Evolutionary conservation across 805 yeast genomes (phyloP).

Genomic region (Debaryomyces hansenii): DNA sequence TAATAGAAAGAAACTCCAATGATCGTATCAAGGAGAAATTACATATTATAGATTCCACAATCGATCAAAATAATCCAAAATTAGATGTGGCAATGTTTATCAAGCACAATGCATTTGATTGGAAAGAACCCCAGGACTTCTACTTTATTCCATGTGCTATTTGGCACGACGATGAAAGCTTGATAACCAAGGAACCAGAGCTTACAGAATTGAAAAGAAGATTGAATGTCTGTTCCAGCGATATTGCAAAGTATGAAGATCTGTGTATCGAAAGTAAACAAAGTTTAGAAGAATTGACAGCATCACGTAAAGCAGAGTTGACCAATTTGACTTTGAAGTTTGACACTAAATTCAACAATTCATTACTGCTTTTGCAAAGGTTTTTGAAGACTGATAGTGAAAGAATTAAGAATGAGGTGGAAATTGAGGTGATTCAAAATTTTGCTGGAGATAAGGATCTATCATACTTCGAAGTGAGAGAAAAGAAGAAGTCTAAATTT

Average conservation of each 20-base stretch:
- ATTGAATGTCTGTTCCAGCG: conserved; percentile 41
- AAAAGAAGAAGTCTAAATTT: conserved; percentile 55
- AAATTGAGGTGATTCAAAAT: conserved; percentile 84
- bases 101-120: conserved; percentile 72
- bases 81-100: conserved; percentile 88
- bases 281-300: conserved; percentile 44
- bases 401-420: conserved; percentile 78
- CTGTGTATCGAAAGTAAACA: conserved; percentile 51
- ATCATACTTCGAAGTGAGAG: conserved; percentile 51
- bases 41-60: conserved; percentile 51
- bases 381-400: conserved; percentile 73
- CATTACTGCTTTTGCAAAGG: conserved; percentile 53
- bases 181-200: conserved; percentile 58
- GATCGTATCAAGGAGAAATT: conserved; percentile 52
- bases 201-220: conserved; percentile 54
- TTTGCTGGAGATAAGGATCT: conserved; percentile 78
- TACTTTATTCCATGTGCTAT: conserved; percentile 83
- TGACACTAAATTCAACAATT: conserved; percentile 53
- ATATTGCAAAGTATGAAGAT: conserved; percentile 41
- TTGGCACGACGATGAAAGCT: conserved; percentile 94
- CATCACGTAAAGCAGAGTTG: conserved; percentile 32
- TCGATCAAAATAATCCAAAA: conserved; percentile 67
- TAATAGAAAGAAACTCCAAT: conserved; percentile 52
- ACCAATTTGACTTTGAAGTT: conserved; percentile 47
- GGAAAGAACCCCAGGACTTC: conserved; percentile 89